phyloP scores from a whole-genome alignment of 2,329 filamentous ascomycete genomes.

The Colletotrichum tamarilloi region DNA sequence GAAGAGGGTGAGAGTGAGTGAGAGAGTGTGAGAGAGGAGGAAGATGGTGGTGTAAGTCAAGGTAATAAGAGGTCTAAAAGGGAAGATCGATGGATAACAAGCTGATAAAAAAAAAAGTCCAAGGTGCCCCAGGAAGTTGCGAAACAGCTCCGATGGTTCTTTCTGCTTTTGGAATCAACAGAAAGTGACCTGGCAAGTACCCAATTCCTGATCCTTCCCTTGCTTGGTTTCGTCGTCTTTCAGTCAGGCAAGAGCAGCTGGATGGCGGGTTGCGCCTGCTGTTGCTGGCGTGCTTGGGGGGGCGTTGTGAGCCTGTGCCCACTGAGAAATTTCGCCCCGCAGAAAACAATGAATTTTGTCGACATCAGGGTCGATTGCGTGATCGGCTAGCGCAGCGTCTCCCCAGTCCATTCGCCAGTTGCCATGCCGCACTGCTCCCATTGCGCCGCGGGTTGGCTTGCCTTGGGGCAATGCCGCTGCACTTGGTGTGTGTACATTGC shows the following conservation, averaged over 20 bases:
- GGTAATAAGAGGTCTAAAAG: background rate
- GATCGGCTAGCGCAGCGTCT: slow-evolving; percentile 45
- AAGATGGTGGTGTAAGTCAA: background rate
- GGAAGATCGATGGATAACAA: background rate
- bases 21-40: background rate
- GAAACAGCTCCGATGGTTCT: slow-evolving; percentile 23
- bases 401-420: slow-evolving; percentile 33
- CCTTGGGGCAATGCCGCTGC: background rate
- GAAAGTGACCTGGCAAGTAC: too few relatives aligned
- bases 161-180: slow-evolving; percentile 27
- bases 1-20: background rate
- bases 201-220: slow-evolving; percentile 6
- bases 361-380: slow-evolving; percentile 46
- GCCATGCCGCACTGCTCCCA: slow-evolving; percentile 25
- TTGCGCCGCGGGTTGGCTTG: slow-evolving; percentile 18
- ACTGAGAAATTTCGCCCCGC: slow-evolving; percentile 31
- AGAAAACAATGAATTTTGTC: slow-evolving; percentile 37
- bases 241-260: slow-evolving; percentile 2
- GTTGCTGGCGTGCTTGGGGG: background rate
- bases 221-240: slow-evolving; percentile 16
- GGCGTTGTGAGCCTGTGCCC: slow-evolving; percentile 12
- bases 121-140: background rate
- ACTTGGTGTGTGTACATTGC: background rate
- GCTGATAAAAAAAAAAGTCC: slow-evolving; percentile 9
- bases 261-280: slow-evolving; percentile 7